Evolutionary conservation across 164 flowering plant genomes (phyloP).

Genomic region (Umbilicus rupestris): DNA sequence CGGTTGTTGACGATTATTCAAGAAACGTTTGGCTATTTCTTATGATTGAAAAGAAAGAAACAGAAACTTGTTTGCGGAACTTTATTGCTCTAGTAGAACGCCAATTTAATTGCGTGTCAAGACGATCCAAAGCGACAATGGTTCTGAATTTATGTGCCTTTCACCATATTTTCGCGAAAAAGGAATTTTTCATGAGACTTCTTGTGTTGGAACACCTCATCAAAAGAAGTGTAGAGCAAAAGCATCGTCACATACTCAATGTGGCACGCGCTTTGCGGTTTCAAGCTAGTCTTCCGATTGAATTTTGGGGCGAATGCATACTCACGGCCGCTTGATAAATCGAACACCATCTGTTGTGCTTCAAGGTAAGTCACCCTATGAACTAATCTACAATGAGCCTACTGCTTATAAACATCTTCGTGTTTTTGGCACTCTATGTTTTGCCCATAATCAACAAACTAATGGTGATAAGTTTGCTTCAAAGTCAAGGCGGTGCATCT

Average conservation of each 20-base stretch:
- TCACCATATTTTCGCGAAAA: neutral
- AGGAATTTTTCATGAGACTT: neutral
- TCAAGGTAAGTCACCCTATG: neutral
- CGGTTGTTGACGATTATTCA: too few species aligned
- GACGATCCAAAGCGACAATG: neutral
- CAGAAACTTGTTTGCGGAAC: too few species aligned
- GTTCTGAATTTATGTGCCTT: neutral
- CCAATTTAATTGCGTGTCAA: too few species aligned
- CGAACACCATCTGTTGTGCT: neutral
- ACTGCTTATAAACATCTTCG: neutral
- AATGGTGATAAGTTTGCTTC: slow-evolving; percentile 4
- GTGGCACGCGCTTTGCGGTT: neutral
- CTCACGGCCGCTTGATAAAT: neutral
- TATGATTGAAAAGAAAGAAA: too few species aligned
- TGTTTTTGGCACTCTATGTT: neutral
- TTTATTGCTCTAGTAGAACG: too few species aligned
- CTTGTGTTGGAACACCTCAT: neutral
- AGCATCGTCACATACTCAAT: neutral
- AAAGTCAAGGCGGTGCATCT: neutral
- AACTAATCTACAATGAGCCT: neutral
- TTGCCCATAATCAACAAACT: neutral
- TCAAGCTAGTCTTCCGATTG: neutral
- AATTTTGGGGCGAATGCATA: neutral
- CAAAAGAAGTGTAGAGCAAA: neutral
- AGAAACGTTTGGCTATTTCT: too few species aligned